Percentiles rank a stretch among this genome's conserved stretches.
phyloP scores from a whole-genome alignment of 305 asterid species.

The Fraxinus nigra region DNA sequence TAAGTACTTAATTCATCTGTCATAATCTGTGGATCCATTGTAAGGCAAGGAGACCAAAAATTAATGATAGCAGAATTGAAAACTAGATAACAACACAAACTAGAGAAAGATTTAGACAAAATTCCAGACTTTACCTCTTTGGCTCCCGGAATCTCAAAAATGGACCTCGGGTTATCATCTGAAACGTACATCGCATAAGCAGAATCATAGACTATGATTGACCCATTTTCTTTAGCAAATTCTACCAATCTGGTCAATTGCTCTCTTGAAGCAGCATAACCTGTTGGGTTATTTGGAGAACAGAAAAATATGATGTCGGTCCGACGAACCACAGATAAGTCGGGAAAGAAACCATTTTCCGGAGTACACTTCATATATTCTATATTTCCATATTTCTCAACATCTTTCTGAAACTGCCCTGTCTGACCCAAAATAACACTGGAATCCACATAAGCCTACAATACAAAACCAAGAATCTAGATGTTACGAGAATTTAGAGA shows the following conservation, averaged over 20 bases:
- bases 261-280: constrained; percentile 88
- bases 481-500: constrained; percentile 7
- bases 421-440: constrained; percentile 97
- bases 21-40: background rate
- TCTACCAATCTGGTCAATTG: constrained; percentile 82
- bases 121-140: constrained; percentile 58
- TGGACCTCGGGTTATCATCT: constrained; percentile 85
- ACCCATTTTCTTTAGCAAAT: constrained; percentile 88
- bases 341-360: constrained; percentile 86
- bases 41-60: background rate
- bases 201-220: constrained; percentile 88
- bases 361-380: constrained; percentile 97
- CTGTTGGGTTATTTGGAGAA: constrained; percentile 94
- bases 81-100: background rate
- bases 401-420: constrained; percentile 75
- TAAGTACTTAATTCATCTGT: background rate
- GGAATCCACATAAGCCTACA: constrained; percentile 93
- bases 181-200: constrained; percentile 97
- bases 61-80: background rate
- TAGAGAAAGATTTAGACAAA: background rate
- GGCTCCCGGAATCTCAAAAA: constrained; percentile 96
- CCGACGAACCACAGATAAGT: constrained; percentile 54
- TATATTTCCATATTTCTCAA: constrained; percentile 76
- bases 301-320: constrained; percentile 82
- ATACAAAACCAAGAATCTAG: constrained; percentile 4